A percentile compares a stretch with the other conserved stretches of the same genome.
phyloP scores from a whole-genome alignment of 179 eudicot species.

The Carnegiea gigantea region DNA sequence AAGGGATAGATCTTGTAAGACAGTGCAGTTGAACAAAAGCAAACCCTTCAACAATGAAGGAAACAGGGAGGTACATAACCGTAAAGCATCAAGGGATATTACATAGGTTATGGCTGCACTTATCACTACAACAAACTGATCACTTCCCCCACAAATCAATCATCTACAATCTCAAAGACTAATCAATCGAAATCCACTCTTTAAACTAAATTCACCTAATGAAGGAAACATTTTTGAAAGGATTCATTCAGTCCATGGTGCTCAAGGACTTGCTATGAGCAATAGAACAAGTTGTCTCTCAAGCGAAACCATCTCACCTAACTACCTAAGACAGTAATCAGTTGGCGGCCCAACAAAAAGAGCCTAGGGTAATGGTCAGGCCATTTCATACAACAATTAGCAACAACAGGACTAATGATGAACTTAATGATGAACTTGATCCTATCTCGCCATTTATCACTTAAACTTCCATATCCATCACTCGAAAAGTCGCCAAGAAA shows the following conservation, averaged over 20 bases:
- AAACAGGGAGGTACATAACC: neutral
- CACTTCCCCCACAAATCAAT: neutral
- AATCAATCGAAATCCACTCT: slow-evolving; percentile 1
- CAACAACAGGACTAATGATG: neutral
- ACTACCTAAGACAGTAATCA: too few relatives aligned
- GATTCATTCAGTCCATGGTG: neutral
- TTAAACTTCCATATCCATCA: slow-evolving; percentile 7
- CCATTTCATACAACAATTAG: neutral
- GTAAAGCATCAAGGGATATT: neutral
- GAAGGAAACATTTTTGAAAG: neutral
- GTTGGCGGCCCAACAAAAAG: too few relatives aligned
- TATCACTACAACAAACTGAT: neutral
- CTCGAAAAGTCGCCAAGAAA: neutral
- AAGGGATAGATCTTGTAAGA: neutral
- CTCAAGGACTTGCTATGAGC: neutral
- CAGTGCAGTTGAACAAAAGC: neutral
- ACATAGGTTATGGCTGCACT: neutral
- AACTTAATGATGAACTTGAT: neutral
- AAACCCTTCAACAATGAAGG: neutral
- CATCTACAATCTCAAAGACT: neutral
- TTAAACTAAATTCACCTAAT: neutral
- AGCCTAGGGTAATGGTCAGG: neutral
- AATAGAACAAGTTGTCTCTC: neutral
- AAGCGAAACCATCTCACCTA: neutral
- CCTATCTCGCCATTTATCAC: neutral